Conservation (phyloP, 2,329 filamentous ascomycete species). For the Blastomyces silverae region DNA sequence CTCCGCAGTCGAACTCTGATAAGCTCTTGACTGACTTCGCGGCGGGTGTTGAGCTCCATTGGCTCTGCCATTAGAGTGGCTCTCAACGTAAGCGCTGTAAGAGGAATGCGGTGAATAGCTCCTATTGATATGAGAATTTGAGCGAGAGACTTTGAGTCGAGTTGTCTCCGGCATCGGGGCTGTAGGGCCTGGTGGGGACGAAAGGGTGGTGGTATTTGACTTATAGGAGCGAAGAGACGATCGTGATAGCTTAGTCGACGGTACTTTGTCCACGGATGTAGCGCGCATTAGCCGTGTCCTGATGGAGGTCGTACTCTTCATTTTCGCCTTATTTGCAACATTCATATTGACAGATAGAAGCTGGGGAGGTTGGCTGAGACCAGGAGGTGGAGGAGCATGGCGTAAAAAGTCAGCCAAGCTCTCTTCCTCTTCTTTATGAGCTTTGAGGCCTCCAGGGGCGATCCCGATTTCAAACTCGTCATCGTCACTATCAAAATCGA, state of each 20-base stretch:
- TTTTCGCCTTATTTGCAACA: slow-evolving; percentile 16
- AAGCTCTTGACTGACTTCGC: slow-evolving; percentile 24
- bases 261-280: slow-evolving; percentile 27
- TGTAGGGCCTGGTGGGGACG: slow-evolving; percentile 1
- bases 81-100: slow-evolving; percentile 36
- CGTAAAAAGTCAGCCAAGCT: slow-evolving; percentile 45
- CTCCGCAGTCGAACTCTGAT: slow-evolving; percentile 52
- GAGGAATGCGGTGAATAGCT: slow-evolving; percentile 30
- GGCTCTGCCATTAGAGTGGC: slow-evolving; percentile 30
- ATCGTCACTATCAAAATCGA: slow-evolving; percentile 68
- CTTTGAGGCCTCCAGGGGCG: slow-evolving; percentile 27
- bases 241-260: slow-evolving; percentile 30
- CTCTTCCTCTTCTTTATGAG: slow-evolving; percentile 40
- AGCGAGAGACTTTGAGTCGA: slow-evolving; percentile 16
- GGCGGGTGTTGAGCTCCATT: slow-evolving; percentile 21
- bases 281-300: slow-evolving; percentile 35
- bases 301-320: slow-evolving; percentile 26
- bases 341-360: slow-evolving; percentile 27
- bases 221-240: slow-evolving; percentile 29
- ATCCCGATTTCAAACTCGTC: slow-evolving; percentile 57
- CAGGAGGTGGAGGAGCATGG: slow-evolving; percentile 39
- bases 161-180: slow-evolving; percentile 12
- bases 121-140: slow-evolving; percentile 28
- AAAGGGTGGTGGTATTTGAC: slow-evolving; percentile 15
- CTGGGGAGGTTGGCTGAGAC: slow-evolving; percentile 28